Percentiles rank a stretch among this genome's conserved stretches.
Conservation (phyloP, 1,139 yeast species). For the Geotrichum carabidarum region DNA sequence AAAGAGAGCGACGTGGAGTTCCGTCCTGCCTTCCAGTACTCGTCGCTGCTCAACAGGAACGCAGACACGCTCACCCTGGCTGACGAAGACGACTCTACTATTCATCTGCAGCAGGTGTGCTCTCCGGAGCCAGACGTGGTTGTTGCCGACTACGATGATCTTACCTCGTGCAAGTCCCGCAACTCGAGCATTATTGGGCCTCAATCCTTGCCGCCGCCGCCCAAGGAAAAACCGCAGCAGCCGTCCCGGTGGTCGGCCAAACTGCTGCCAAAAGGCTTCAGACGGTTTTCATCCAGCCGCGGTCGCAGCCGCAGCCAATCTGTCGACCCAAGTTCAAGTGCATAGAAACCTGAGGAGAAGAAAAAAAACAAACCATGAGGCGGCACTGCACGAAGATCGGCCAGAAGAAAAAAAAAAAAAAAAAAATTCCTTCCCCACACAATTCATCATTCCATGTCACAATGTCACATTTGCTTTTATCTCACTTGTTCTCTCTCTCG, state of each 20-base stretch:
- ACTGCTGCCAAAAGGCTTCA: not conserved
- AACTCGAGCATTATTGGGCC: not conserved
- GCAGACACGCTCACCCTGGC: not conserved
- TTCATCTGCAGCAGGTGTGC: not conserved
- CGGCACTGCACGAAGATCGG: no score
- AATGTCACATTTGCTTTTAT: no score
- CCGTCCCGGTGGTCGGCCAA: constrained; percentile 2
- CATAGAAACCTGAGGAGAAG: no score
- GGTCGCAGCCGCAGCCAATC: not conserved
- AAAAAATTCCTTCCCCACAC: no score
- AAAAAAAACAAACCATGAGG: no score
- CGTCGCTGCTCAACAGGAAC: not conserved
- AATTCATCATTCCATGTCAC: no score
- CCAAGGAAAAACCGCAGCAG: not conserved
- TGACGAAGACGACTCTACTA: not conserved
- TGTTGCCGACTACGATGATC: not conserved
- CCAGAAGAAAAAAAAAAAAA: no score
- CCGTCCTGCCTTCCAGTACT: not conserved
- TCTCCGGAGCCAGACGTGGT: not conserved
- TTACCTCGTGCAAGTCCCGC: not conserved
- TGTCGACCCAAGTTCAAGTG: no score
- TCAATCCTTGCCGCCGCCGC: not conserved
- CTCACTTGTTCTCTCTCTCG: no score
- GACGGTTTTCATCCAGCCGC: not conserved
- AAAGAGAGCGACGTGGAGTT: not conserved